Base-by-base conservation (phyloP, 768 basidiomycete species). In the Suillus subluteus region DNA sequence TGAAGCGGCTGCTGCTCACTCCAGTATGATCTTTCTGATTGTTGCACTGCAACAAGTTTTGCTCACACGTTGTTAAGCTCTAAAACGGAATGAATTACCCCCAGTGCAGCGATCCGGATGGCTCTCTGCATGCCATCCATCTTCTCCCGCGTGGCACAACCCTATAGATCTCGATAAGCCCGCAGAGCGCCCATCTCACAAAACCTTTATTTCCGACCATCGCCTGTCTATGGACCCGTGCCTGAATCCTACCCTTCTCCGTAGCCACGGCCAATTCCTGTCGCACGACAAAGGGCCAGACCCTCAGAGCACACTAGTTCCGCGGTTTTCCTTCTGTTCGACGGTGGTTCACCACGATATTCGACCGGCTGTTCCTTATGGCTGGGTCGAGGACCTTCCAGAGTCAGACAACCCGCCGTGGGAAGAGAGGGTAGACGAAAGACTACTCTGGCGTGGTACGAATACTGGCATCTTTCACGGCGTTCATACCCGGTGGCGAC, bases 401-500 rank as follows among this genome's bases (percentile, higher is more conserved):
- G 78, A 79, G 3, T 73, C 73, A 3, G 80, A 88, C 69, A 87
- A 92, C 74, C 84, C 88, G 11, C 82, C 81, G 0, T 95, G 89
- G 86, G 84, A 87, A 18, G 80, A 84, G 40, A 93, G 90, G 78
- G 37, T 77, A 1, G 84, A 90, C 72, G 86, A 89, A 66, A 79
- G 85, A 4, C 69, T 92, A 21, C 79, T 87, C 48, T 94, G 92
- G 92, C 82, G 92, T 48, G 92, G 92, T 4, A 86, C 86, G 50
- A 91, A 87, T 55, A 92, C 92, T 0, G 92, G 92, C 12, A 89
- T 87, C 23, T 78, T 70, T 62, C 82, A 85, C 43, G 71, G 76
- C 16, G 32, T 32, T 32, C 3, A 32, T 32, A 32, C 64, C 72
- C 2, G 63, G 6, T 90, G 89, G 90, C 63, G 74, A 68, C 71